Percentiles rank a stretch among this genome's conserved stretches.
Conservation (phyloP, 257 asterid genomes). For the Plantago ovata region DNA sequence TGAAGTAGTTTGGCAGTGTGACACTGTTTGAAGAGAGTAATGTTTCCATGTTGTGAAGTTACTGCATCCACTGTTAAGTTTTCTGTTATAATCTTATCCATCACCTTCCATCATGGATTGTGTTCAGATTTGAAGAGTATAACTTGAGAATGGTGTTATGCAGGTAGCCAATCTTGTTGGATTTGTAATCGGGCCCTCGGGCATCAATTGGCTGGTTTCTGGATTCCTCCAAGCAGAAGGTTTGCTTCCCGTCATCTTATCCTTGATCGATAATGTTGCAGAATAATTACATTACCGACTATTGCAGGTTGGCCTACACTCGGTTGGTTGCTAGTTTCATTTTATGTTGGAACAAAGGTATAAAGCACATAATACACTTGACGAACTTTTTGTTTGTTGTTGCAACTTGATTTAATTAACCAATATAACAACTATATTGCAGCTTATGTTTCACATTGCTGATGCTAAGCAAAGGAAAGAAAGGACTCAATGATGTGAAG, state of each 20-base stretch:
- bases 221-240: conserved; percentile 68
- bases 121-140: conserved; percentile 5
- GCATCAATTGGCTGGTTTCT: conserved; percentile 80
- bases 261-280: conserved; percentile 8
- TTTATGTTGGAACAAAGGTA: conserved; percentile 95
- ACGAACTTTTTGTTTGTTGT: conserved; percentile 9
- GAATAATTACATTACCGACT: conserved; percentile 13
- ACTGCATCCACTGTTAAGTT: background rate
- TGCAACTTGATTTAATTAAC: conserved; percentile 21
- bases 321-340: conserved; percentile 64
- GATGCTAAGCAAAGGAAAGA: conserved; percentile 63
- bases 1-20: too few relatives aligned
- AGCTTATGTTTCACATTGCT: conserved; percentile 91
- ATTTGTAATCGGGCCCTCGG: conserved; percentile 95
- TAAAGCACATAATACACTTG: conserved; percentile 10
- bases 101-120: conserved; percentile 6
- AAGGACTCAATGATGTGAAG: conserved; percentile 35
- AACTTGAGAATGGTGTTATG: conserved; percentile 20
- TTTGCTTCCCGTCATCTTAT: conserved; percentile 20
- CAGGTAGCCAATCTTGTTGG: conserved; percentile 98
- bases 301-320: conserved; percentile 69
- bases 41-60: conserved; percentile 7
- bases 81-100: background rate
- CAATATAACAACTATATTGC: conserved; percentile 30
- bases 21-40: conserved; percentile 1